These are phyloP conservation scores for Mycocentrospora acerina DNA, from an alignment of 2,329 filamentous ascomycete species.

Conservation along the genomic window DNA sequence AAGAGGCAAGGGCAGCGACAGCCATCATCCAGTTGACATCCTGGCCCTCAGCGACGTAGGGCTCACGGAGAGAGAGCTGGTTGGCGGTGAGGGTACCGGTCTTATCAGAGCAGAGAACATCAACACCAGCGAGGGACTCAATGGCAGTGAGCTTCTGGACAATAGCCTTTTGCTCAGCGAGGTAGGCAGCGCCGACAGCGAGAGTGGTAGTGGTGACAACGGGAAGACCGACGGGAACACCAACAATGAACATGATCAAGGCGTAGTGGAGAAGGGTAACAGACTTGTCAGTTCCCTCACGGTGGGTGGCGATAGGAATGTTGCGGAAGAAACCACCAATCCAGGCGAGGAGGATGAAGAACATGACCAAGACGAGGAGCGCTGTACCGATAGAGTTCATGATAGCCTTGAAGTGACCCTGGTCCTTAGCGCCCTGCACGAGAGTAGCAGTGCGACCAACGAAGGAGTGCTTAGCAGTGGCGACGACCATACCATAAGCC, in stretches of 20 bases:
- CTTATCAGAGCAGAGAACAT: conserved; percentile 80
- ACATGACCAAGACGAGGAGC: conserved; percentile 73
- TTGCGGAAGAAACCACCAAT: conserved; percentile 78
- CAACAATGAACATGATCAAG: conserved; percentile 65
- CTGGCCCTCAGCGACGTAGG: conserved; percentile 73
- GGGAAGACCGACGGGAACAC: conserved; percentile 75
- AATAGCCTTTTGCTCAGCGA: conserved; percentile 76
- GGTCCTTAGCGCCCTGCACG: conserved; percentile 73
- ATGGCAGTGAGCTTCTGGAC: conserved; percentile 80
- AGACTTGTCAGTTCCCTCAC: conserved; percentile 53
- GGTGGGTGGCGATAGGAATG: conserved; percentile 61
- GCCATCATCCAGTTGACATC: conserved; percentile 87
- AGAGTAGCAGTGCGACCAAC: conserved; percentile 74
- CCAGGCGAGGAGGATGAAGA: conserved; percentile 74
- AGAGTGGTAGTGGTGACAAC: conserved; percentile 78
- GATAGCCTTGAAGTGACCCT: conserved; percentile 68
- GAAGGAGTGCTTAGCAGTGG: conserved; percentile 71
- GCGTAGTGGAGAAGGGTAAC: conserved; percentile 59
- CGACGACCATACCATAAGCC: conserved; percentile 68
- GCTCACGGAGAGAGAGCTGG: conserved; percentile 75
- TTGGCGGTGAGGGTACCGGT: conserved; percentile 76
- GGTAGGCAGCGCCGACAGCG: conserved; percentile 74
- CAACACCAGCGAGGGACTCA: conserved; percentile 66
- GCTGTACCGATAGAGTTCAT: conserved; percentile 79
- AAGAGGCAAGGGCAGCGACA: conserved; percentile 73